These are phyloP conservation scores for Kockovaella imperatae DNA, from an alignment of 768 basidiomycete genomes.

Conservation along the genomic window DNA sequence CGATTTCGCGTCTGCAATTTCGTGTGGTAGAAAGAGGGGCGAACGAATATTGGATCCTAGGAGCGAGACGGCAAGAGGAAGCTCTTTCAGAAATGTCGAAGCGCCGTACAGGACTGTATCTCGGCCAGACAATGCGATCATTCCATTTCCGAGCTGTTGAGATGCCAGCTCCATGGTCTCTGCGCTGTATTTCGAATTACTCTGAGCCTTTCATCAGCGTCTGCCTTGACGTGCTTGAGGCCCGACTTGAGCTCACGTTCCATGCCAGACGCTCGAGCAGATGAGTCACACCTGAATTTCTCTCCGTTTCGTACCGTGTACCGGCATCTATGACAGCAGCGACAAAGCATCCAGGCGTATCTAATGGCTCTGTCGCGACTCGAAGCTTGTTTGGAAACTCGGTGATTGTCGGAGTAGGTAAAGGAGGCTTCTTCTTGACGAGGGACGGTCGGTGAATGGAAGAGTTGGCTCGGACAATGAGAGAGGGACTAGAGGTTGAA, in stretches of 20 bases:
- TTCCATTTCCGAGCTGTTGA: constrained; percentile 83
- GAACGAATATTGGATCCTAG: constrained; percentile 85
- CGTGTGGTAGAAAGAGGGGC: constrained; percentile 65
- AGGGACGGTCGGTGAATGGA: background rate
- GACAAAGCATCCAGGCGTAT: constrained; percentile 87
- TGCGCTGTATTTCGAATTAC: constrained; percentile 62
- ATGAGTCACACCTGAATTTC: constrained; percentile 75
- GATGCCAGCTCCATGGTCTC: constrained; percentile 76
- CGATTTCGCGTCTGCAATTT: constrained; percentile 73
- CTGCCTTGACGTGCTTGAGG: background rate
- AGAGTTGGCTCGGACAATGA: no score
- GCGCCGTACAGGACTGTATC: constrained; percentile 99
- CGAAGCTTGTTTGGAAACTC: constrained; percentile 84
- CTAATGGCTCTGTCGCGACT: constrained; percentile 82
- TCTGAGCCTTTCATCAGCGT: constrained; percentile 49
- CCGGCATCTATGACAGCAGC: constrained; percentile 94
- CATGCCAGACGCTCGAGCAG: constrained; percentile 93
- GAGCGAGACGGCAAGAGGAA: constrained; percentile 72
- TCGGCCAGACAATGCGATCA: constrained; percentile 66
- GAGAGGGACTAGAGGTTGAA: no score
- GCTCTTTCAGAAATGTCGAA: constrained; percentile 76
- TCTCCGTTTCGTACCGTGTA: constrained; percentile 70
- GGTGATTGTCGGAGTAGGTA: constrained; percentile 50
- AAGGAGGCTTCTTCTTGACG: background rate
- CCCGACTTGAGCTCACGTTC: constrained; percentile 61